A percentile compares a stretch with the other conserved stretches of the same genome.
Evolutionary conservation across 306 rosid genomes (phyloP).

Genomic region (Cucumis cinereus): DNA sequence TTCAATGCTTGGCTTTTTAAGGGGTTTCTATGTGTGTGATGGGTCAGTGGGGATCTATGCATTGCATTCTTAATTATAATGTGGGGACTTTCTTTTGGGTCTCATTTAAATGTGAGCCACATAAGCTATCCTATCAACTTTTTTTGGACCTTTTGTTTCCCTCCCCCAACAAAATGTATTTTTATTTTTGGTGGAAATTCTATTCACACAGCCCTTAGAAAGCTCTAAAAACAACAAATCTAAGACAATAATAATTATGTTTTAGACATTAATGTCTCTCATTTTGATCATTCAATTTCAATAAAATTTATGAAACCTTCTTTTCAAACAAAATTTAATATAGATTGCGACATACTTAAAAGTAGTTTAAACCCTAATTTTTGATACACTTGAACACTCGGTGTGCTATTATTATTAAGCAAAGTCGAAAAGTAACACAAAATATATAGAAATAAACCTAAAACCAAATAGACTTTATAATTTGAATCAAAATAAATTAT

Average conservation of each 20-base stretch:
- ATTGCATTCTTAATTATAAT: slow-evolving; percentile 12
- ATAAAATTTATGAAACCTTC: not conserved
- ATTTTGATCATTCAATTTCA: not conserved
- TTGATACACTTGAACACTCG: too few relatives aligned
- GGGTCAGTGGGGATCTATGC: slow-evolving; percentile 35
- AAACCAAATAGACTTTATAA: too few relatives aligned
- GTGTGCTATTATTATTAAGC: too few relatives aligned
- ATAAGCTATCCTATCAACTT: slow-evolving; percentile 1
- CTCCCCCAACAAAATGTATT: not conserved
- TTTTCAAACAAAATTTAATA: too few relatives aligned
- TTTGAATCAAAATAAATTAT: too few relatives aligned
- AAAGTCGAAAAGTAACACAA: too few relatives aligned
- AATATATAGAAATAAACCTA: too few relatives aligned
- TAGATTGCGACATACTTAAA: too few relatives aligned
- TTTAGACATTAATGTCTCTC: not conserved
- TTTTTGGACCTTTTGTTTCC: not conserved
- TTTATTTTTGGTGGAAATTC: not conserved
- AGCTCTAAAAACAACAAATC: not conserved
- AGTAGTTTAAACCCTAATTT: too few relatives aligned
- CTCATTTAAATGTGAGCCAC: not conserved
- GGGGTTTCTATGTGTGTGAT: slow-evolving; percentile 10
- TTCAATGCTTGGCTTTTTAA: slow-evolving; percentile 2
- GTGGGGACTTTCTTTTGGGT: not conserved
- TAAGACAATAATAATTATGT: not conserved
- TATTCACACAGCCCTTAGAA: not conserved